A percentile compares a stretch with the other conserved stretches of the same genome.
These are phyloP conservation scores for Thamnidium elegans DNA, from an alignment of 192 early-diverging fungal genomes.

Conservation along the genomic window DNA sequence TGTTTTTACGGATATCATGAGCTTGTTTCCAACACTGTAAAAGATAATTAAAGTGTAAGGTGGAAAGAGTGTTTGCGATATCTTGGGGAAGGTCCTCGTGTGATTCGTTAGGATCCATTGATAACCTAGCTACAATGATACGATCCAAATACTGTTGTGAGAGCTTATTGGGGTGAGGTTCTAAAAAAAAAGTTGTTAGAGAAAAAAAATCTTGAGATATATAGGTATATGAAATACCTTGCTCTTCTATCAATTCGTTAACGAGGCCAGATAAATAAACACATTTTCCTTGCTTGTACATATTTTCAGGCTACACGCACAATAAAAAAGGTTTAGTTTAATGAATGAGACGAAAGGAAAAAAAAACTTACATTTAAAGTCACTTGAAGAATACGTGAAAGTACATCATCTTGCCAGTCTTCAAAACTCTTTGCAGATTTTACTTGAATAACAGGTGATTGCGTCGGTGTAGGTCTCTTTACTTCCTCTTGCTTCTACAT, in stretches of 20 bases:
- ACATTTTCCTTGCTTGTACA: conserved; percentile 24
- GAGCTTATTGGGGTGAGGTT: conserved; percentile 45
- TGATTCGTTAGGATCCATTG: conserved; percentile 49
- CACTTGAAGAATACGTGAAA: conserved; percentile 73
- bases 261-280: conserved; percentile 36
- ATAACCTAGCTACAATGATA: conserved; percentile 68
- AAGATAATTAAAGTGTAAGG: conserved; percentile 60
- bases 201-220: no score
- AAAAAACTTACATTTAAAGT: conserved; percentile 63
- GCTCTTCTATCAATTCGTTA: conserved; percentile 35
- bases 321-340: background rate
- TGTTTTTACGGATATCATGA: conserved; percentile 47
- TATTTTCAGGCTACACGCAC: conserved; percentile 16
- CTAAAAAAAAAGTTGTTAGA: conserved; percentile 5
- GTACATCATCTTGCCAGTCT: conserved; percentile 83
- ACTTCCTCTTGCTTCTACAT: background rate
- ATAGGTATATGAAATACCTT: no score
- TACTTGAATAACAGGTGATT: background rate
- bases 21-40: conserved; percentile 59
- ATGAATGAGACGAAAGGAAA: background rate
- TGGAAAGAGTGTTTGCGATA: conserved; percentile 33
- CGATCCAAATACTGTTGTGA: conserved; percentile 58
- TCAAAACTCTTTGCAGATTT: conserved; percentile 49
- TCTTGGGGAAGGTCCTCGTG: conserved; percentile 24
- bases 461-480: background rate